Evolutionary conservation across 2,329 filamentous ascomycete species (phyloP), one percentile per base, ranked within the genome.

Genomic region (Verruconis gallopava): DNA sequence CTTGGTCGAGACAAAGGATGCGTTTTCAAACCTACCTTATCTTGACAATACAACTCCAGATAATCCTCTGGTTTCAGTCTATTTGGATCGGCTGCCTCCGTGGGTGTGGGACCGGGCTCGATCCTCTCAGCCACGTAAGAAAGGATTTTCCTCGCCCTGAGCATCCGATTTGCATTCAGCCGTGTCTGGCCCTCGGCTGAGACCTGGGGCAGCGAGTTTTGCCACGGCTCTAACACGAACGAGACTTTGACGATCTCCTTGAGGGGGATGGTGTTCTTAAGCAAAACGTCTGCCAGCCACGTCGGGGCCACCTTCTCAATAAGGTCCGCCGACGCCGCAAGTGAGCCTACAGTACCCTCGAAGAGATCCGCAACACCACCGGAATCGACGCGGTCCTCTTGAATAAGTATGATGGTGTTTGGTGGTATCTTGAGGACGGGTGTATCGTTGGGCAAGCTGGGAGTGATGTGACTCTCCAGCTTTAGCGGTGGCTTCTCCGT

Each of bases 171-270:
- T 9, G 91, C 91, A 57, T 96, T 98, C 40, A 98, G 71, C 18
- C 91, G 79, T 50, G 88, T 89, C 59, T 89, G 93, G 71, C 69
- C 81, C 55, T 93, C 86, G 3, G 76, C 74, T 21, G 81, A 75
- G 38, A 95, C 81, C 42, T 72, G 73, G 1, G 86, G 85, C 40
- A 96, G 65, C 6, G 9, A 9, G 49, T 85, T 79, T 52, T 83
- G 72, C 64, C 75, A 86, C 0, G 91, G 88, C 51, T 91, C 77
- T 18, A 98, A 69, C 13, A 94, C 74, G 55, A 98, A 98, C 3
- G 85, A 88, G n/a, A 96, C 79, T 68, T 98, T 98, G 51, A 89
- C 76, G 1, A 88, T 79, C n/a, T 96, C 91, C 65, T 96, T 96
- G 45, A 71, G 63, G 0, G 86, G 85, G 5, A 85, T 75, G 56